Conservation (phyloP, 2,329 filamentous ascomycete genomes). For the Tolypocladium cylindrosporum region DNA sequence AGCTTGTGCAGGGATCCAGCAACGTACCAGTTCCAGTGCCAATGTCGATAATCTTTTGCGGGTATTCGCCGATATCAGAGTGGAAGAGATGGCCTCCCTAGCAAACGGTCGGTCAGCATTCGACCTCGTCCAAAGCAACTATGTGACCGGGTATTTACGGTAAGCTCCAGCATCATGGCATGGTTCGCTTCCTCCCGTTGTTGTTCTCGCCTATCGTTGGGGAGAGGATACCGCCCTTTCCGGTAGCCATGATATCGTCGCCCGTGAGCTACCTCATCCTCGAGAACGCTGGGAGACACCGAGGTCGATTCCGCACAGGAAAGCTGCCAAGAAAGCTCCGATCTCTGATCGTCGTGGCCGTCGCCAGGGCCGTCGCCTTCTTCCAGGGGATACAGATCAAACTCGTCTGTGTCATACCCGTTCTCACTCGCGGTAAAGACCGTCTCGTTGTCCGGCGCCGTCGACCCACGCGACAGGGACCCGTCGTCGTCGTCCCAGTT, state of each 20-base stretch:
- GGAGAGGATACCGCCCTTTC: conserved; percentile 33
- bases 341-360: conserved; percentile 4
- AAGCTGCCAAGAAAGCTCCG: conserved; percentile 15
- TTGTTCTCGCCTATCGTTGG: conserved; percentile 36
- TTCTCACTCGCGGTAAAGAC: conserved; percentile 12
- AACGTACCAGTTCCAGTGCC: conserved; percentile 37
- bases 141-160: conserved; percentile 13
- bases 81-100: conserved; percentile 28
- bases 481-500: conserved; percentile 11
- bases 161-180: conserved; percentile 32
- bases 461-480: conserved; percentile 20
- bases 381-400: conserved; percentile 14
- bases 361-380: conserved; percentile 11
- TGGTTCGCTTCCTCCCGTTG: conserved; percentile 36
- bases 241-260: conserved; percentile 33
- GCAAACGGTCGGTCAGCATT: not conserved
- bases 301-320: conserved; percentile 21
- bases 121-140: not conserved
- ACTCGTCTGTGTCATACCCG: conserved; percentile 16
- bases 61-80: conserved; percentile 27
- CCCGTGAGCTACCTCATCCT: conserved; percentile 21
- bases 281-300: conserved; percentile 20
- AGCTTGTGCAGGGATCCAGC: not conserved
- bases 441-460: conserved; percentile 12
- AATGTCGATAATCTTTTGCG: conserved; percentile 34